Base-by-base conservation (phyloP, 257 asterid species). In the Primulina eburnea region DNA sequence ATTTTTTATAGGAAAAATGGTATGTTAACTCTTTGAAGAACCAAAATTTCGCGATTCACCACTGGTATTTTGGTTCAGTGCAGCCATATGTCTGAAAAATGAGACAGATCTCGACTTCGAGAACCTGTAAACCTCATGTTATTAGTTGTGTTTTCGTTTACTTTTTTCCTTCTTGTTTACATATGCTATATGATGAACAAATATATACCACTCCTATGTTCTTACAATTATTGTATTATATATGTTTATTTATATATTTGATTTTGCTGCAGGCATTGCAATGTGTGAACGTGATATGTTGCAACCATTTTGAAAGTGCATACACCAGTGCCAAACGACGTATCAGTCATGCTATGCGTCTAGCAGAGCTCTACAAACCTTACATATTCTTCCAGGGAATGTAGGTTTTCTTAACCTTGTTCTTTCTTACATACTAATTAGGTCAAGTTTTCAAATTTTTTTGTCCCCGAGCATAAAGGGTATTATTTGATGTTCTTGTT, bases 381-480 rank as follows among this genome's bases (percentile, higher is more conserved):
- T 89, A 86, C 62, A 26, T 81, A 74, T 80, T 89, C 70, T 86
- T 78, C 9, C 65, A 85, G 35, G 90, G 82, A 65, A 80, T 82
- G 96, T 83, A 86, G 18, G 87, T 72, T 35, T 59, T 47, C 65
- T 18, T 30, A 60, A 55, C 59, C 30, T 50, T 50, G 17, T 50
- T 50, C 57, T 14, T 35, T 35, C 5, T 50, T 11, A 11, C 50
- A 40, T 50, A 32, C 35, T 30, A 21, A 21, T 21, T 53, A 5
- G 26, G 9, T 24, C 60, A 7, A 0, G 50, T 4, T 65, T 21
- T 21, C 3, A 9, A 24, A 12, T 4, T 6, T 17, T 16, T 70
- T 18, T 11, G 26, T 4, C 11, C 43, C 10, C 4, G 5, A 63
- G 8, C 11, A 40, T 24, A 37, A 4, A 28, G 20, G 6, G 8